phyloP scores from a whole-genome alignment of 192 early-diverging fungal genomes.

The Kappamyces sp. region DNA sequence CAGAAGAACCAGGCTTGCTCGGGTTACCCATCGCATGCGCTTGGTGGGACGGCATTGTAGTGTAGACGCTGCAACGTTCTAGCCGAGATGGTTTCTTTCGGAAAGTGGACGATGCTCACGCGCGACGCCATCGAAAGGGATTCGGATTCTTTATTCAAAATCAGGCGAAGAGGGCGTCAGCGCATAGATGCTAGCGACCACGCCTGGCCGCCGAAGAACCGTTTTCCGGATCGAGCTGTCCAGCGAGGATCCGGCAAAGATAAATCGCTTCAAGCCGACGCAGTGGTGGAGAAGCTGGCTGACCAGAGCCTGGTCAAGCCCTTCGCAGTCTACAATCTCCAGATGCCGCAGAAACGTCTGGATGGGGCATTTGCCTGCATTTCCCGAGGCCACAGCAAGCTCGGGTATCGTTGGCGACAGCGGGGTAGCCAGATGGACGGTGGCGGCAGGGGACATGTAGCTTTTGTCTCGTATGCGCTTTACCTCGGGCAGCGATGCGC shows the following conservation, averaged over 20 bases:
- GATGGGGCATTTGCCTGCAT: background rate
- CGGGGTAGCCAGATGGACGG: background rate
- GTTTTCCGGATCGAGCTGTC: background rate
- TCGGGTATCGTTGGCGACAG: background rate
- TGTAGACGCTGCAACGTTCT: too few species aligned
- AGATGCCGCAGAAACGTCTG: background rate
- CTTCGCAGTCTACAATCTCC: constrained; percentile 3
- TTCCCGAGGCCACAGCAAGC: background rate
- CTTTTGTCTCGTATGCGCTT: constrained; percentile 1
- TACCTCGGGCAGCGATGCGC: background rate
- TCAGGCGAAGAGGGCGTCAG: background rate
- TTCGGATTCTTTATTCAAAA: constrained; percentile 8
- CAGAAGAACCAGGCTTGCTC: too few species aligned
- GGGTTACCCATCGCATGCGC: too few species aligned
- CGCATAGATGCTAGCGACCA: background rate
- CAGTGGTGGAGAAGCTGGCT: background rate
- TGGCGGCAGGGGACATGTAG: constrained; percentile 3
- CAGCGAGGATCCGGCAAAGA: background rate
- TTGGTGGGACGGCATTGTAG: too few species aligned
- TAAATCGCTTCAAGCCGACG: background rate
- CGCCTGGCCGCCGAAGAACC: background rate
- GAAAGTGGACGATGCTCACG: too few species aligned
- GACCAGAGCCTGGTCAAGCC: background rate
- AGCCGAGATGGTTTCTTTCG: too few species aligned
- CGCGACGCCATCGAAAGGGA: too few species aligned